Conservation (phyloP, 495 filamentous ascomycete genomes). For the Aspergillus asperescens region DNA sequence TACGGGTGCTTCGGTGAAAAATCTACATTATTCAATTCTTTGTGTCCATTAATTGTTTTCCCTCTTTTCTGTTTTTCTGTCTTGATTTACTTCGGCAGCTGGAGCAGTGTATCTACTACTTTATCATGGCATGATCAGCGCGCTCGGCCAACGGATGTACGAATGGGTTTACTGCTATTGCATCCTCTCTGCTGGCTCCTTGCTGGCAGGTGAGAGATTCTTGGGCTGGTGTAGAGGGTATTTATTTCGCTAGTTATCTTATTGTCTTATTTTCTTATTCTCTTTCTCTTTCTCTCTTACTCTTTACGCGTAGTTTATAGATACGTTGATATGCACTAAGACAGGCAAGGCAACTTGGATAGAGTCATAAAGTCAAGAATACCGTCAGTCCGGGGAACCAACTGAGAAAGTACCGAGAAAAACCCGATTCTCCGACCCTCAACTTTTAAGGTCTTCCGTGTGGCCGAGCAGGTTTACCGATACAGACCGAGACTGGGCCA, state of each 20-base stretch:
- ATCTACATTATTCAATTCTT: conserved; percentile 3
- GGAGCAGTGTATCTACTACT: conserved; percentile 14
- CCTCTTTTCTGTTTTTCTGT: not conserved
- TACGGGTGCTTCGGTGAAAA: conserved; percentile 1
- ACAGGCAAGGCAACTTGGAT: too few species aligned
- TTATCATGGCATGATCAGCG: conserved; percentile 17
- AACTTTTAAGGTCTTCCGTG: conserved; percentile 27
- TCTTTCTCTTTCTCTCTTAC: not conserved
- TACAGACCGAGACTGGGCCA: conserved; percentile 28
- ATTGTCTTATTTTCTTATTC: too few species aligned
- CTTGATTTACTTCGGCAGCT: not conserved
- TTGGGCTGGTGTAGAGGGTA: conserved; percentile 13
- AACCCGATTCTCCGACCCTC: not conserved
- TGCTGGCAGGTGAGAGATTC: not conserved
- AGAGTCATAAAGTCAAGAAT: not conserved
- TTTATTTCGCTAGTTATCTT: conserved; percentile 8
- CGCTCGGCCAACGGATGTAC: conserved; percentile 17
- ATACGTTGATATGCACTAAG: too few species aligned
- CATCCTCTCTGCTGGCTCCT: conserved; percentile 9
- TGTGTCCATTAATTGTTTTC: not conserved
- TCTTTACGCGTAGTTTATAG: conserved; percentile 10
- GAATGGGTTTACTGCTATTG: conserved; percentile 17
- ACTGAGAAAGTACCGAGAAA: not conserved
- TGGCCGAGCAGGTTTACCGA: conserved; percentile 37
- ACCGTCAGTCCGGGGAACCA: not conserved